Evolutionary conservation across 257 asterid genomes (phyloP), one percentile per base, ranked within the genome.

Genomic region (Voacanga thouarsii): DNA sequence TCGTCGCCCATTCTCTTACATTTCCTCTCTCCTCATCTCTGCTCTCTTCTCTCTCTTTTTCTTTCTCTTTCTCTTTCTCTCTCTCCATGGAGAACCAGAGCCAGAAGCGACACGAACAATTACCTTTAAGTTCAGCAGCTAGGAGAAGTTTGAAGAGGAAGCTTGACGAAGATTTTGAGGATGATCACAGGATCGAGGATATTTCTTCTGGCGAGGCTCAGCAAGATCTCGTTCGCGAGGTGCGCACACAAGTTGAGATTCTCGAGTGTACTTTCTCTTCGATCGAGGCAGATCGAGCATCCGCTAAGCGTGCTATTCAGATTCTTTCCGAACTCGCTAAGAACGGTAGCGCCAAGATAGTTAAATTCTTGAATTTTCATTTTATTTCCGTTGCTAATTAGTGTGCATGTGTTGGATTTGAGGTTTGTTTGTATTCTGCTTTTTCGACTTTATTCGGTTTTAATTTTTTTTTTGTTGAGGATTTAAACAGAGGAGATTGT

Each of bases 141-240:
- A 81, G 96, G 82, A 80, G 96, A 80, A 93, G 99, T 84, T 88
- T 93, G 88, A 96, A 91, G 90, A 81, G 99, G 64, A 96, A 96
- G 78, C 89, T 87, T 1, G 93, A 87, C 74, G 92, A 87, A 64
- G 96, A 83, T 50, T 84, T 82, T 80, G 88, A 87, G 41, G 89
- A 80, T 28, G 90, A 92, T 86, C 89, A 86, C 23, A 87, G 82
- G 87, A 90, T 85, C 89, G 92, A 84, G 8, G 76, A 84, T 11
- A 68, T 74, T 0, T 81, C 88, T 60, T 82, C 90, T 9, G 81
- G 85, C 44, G 89, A 85, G 77, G 84, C 87, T 81, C 90, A 80
- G 43, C 91, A 81, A 74, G 98, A 96, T 93, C 97, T 96, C 59
- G 68, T 43, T 15, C 77, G 51, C 15, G 86, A 87, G 59, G 71